These are phyloP conservation scores for Neurospora cerealis DNA, from an alignment of 495 filamentous ascomycete species.

Conservation along the genomic window DNA sequence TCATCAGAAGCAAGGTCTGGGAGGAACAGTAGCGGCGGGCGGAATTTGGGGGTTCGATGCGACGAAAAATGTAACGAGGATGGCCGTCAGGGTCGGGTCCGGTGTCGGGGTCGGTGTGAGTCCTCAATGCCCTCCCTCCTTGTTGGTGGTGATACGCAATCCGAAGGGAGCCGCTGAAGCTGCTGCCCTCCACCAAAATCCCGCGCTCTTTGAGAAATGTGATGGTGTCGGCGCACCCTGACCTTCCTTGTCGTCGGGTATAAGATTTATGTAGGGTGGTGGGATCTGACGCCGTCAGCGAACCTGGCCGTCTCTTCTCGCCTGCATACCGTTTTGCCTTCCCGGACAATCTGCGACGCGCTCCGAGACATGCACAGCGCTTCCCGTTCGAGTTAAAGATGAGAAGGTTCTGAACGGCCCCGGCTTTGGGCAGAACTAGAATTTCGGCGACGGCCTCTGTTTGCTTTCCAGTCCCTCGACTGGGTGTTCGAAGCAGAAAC, in stretches of 20 bases:
- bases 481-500: neutral
- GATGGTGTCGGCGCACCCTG: neutral
- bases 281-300: neutral
- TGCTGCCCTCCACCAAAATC: neutral
- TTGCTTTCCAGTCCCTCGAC: neutral
- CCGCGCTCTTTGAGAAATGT: neutral
- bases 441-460: neutral
- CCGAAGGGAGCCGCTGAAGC: neutral
- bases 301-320: neutral
- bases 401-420: neutral
- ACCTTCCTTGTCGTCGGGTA: neutral
- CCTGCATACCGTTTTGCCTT: neutral
- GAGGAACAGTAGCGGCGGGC: neutral
- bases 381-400: neutral
- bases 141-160: neutral
- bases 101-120: constrained; percentile 9
- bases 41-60: neutral
- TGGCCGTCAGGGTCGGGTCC: constrained; percentile 14
- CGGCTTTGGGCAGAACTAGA: neutral
- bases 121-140: constrained; percentile 2
- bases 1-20: neutral
- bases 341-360: neutral
- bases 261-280: neutral
- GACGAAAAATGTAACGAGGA: constrained; percentile 5
- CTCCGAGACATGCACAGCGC: neutral